Evolutionary conservation across 768 basidiomycete species (phyloP).

Genomic region (Dioszegia crocea): DNA sequence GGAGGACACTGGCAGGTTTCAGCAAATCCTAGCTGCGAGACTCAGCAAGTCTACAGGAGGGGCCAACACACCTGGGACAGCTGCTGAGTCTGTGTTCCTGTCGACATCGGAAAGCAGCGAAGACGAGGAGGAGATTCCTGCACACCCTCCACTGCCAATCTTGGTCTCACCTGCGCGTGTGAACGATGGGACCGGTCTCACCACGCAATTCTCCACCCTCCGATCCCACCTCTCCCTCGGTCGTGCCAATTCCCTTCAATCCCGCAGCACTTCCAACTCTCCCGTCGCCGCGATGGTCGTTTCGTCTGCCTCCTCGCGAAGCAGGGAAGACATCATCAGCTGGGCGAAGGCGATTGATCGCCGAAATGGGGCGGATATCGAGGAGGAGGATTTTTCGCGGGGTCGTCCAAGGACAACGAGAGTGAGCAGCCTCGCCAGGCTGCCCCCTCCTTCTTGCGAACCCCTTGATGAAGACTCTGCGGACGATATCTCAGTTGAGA

Average conservation of each 20-base stretch:
- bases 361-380: conserved; percentile 1
- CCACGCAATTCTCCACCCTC: conserved; percentile 7
- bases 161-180: neutral
- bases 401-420: conserved; percentile 25
- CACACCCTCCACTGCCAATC: neutral
- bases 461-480: conserved; percentile 16
- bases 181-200: neutral
- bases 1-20: neutral
- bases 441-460: conserved; percentile 19
- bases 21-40: conserved; percentile 1
- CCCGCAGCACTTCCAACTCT: conserved; percentile 16
- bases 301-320: conserved; percentile 37
- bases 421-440: conserved; percentile 11
- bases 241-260: conserved; percentile 3
- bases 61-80: conserved; percentile 29
- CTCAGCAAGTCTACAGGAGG: conserved; percentile 34
- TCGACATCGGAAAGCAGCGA: conserved; percentile 43
- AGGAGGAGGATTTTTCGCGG: conserved; percentile 5
- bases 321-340: conserved; percentile 41
- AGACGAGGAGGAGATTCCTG: conserved; percentile 15
- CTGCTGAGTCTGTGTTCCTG: conserved; percentile 35
- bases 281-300: conserved; percentile 40
- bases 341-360: conserved; percentile 37
- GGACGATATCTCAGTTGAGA: neutral
- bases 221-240: conserved; percentile 8